Evolutionary conservation across 148 eudicot species (phyloP).

Genomic region (Linanthus parryae): DNA sequence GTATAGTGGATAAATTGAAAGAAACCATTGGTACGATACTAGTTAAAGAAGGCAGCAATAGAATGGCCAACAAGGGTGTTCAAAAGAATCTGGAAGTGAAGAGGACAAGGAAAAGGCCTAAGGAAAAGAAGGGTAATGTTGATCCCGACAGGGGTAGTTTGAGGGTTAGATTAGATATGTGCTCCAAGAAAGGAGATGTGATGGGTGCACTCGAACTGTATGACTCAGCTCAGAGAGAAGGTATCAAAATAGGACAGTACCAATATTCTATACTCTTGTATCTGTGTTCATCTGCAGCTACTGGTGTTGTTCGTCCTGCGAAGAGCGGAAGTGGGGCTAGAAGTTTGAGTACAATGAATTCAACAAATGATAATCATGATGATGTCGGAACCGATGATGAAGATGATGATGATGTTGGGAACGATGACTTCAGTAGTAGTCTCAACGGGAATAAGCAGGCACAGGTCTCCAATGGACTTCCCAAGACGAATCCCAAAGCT

Average conservation of each 20-base stretch:
- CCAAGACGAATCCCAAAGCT: neutral
- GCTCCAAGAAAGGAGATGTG: conserved; percentile 75
- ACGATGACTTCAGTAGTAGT: conserved; percentile 1
- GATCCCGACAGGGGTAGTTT: conserved; percentile 29
- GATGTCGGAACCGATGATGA: conserved; percentile 3
- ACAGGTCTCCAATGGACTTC: neutral
- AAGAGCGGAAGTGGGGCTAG: conserved; percentile 62
- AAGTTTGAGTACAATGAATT: conserved; percentile 28
- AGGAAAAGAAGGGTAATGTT: conserved; percentile 29
- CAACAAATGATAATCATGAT: conserved; percentile 2
- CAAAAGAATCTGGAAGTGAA: neutral
- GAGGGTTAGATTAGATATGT: conserved; percentile 59
- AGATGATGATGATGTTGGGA: conserved; percentile 6
- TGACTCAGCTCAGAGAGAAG: conserved; percentile 50
- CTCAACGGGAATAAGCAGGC: no score
- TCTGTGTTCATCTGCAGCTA: conserved; percentile 90
- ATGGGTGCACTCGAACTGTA: conserved; percentile 71
- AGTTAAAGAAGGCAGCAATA: neutral
- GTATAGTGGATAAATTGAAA: neutral
- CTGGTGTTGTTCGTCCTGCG: conserved; percentile 64
- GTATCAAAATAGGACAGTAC: conserved; percentile 46
- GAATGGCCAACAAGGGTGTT: neutral
- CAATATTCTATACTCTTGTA: conserved; percentile 72
- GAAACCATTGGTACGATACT: neutral
- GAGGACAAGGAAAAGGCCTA: conserved; percentile 27